Evolutionary conservation across 2,329 filamentous ascomycete genomes (phyloP).

Genomic region (Colletotrichum sansevieriae): DNA sequence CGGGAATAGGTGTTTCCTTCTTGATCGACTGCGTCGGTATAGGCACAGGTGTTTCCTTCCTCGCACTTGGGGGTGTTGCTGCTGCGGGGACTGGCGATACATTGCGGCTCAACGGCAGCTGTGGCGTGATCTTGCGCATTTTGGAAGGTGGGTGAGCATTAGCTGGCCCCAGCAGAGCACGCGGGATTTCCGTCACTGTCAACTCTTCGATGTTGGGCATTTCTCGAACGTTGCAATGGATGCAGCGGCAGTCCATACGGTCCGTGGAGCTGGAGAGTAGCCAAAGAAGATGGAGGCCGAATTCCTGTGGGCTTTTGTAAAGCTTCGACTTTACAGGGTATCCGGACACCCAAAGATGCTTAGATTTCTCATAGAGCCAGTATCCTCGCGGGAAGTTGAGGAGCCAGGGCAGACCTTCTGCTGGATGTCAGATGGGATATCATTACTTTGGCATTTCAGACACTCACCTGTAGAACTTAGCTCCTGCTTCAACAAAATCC

Average conservation of each 20-base stretch:
- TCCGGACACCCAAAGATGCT: slow-evolving; percentile 64
- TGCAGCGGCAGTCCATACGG: slow-evolving; percentile 64
- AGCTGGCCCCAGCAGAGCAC: background rate
- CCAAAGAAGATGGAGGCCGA: slow-evolving; percentile 66
- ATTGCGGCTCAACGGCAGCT: slow-evolving; percentile 18
- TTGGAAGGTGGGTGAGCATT: slow-evolving; percentile 43
- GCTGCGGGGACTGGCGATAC: slow-evolving; percentile 28
- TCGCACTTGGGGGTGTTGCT: slow-evolving; percentile 10
- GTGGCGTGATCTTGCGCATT: slow-evolving; percentile 36
- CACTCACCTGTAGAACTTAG: slow-evolving; percentile 49
- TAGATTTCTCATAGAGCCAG: slow-evolving; percentile 62
- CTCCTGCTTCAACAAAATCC: slow-evolving; percentile 61
- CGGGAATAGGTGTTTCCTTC: slow-evolving; percentile 31
- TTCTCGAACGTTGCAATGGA: slow-evolving; percentile 58
- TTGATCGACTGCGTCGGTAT: slow-evolving; percentile 19
- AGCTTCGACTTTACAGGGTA: slow-evolving; percentile 62
- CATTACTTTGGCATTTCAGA: slow-evolving; percentile 47
- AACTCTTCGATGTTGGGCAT: slow-evolving; percentile 32
- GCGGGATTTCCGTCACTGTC: slow-evolving; percentile 25
- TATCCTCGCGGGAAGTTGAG: slow-evolving; percentile 60
- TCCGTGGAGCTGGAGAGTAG: slow-evolving; percentile 62
- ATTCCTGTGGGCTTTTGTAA: slow-evolving; percentile 67
- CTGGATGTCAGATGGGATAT: slow-evolving; percentile 47
- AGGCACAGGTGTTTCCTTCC: slow-evolving; percentile 38
- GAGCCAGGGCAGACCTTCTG: slow-evolving; percentile 60